Base-by-base conservation (phyloP, 169 alveolate genomes). In the Ichthyophthirius multifiliis region DNA sequence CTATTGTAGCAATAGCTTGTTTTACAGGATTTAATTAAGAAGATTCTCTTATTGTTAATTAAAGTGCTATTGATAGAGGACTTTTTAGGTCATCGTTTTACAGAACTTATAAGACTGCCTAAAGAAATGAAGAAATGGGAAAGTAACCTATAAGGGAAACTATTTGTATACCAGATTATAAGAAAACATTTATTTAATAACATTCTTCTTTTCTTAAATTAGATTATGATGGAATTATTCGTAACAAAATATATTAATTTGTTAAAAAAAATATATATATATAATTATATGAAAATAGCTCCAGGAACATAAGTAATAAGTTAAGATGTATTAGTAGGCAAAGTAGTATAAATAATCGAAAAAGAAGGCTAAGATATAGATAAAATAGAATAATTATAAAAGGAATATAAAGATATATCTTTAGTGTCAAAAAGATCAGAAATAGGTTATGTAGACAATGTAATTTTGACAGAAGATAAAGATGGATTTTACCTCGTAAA, bases 11-110 rank as follows among this genome's bases (percentile, higher is more conserved):
- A 0, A 98, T 99, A 44, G 98, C 99, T 94, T 98, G 99, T 78
- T 98, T 98, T 92, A 97, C 99, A 13, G 99, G 99, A 4, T 99
- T 98, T 87, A 99, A 99, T 90, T 99, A 99, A 88, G 99, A 99
- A 86, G 99, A 99, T 83, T 94, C 99, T 81, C 92, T 99, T 23
- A 98, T 99, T 74, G 96, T 99, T 98, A 98, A 97, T 86, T 98
- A 97, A 88, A 93, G 98, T 16, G 94, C 99, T 30, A 97, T 98
- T 44, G 99, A 98, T 63, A 94, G 99, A 83, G 99, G 99, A 43
- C 89, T 99, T 76, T 98, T 98, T 83, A 95, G 99, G 71, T 96
- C 99, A 45, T 99, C 97, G 37, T 98, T 98, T 90, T 98, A 93
- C 90, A 92, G 99, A 76, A 98, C 99, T 7, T 99, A 99, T 85